phyloP scores from a whole-genome alignment of 106 monocot genomes.

The Acorus calamus region DNA sequence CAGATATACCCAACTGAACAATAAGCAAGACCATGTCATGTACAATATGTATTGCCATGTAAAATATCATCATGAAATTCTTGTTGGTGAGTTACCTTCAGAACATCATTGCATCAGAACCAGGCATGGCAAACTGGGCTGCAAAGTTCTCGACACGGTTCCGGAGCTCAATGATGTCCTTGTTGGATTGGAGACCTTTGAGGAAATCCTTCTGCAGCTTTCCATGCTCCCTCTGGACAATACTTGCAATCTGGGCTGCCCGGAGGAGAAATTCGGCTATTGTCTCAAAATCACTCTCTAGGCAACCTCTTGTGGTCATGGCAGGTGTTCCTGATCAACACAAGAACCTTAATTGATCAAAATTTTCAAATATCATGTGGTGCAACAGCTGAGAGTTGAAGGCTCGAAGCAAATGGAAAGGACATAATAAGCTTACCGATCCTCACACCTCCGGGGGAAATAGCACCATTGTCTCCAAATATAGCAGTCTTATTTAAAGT shows the following conservation, averaged over 20 bases:
- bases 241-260: conserved; percentile 52
- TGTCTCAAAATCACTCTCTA: conserved; percentile 58
- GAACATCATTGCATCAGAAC: conserved; percentile 18
- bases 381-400: too few species aligned
- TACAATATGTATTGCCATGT: too few species aligned
- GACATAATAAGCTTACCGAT: conserved; percentile 41
- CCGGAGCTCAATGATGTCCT: conserved; percentile 50
- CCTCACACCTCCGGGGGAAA: conserved; percentile 79
- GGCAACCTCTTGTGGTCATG: conserved; percentile 74
- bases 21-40: too few species aligned
- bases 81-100: too few species aligned
- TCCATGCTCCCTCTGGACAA: conserved; percentile 49
- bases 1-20: too few species aligned
- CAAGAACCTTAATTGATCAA: not conserved
- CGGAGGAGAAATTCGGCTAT: conserved; percentile 59
- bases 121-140: conserved; percentile 66
- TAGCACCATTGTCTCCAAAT: conserved; percentile 82
- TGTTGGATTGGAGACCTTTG: conserved; percentile 38
- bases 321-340: conserved; percentile 50
- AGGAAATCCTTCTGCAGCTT: conserved; percentile 51
- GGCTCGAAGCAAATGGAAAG: not conserved
- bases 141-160: conserved; percentile 56
- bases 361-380: too few species aligned
- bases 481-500: conserved; percentile 85
- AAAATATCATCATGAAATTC: too few species aligned